A percentile compares a stretch with the other conserved stretches of the same genome.
Evolutionary conservation across 2,329 filamentous ascomycete species (phyloP).

Genomic region (Amphichorda felina): DNA sequence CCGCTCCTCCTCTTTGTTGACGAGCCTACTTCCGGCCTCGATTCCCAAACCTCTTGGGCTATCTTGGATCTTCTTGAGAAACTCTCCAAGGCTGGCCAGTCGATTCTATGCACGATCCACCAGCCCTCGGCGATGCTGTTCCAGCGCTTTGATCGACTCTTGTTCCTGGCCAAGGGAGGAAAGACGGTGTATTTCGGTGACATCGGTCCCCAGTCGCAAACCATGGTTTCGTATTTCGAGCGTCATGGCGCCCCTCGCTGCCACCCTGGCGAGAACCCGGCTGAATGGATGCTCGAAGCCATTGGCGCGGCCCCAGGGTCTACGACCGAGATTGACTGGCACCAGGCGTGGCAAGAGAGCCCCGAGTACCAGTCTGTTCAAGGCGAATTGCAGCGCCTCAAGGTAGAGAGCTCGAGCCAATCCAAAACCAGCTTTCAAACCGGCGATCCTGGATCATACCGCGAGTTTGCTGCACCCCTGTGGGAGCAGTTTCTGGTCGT

Average conservation of each 20-base stretch:
- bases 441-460: conserved; percentile 11
- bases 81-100: conserved; percentile 36
- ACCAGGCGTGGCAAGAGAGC: conserved; percentile 40
- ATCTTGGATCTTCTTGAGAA: conserved; percentile 47
- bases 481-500: conserved; percentile 49
- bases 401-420: conserved; percentile 21
- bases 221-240: conserved; percentile 48
- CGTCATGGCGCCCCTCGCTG: conserved; percentile 45
- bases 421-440: not conserved
- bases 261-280: conserved; percentile 47
- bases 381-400: conserved; percentile 37
- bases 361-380: conserved; percentile 37
- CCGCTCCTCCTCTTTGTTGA: conserved; percentile 46
- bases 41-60: conserved; percentile 47
- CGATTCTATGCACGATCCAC: conserved; percentile 39
- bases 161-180: conserved; percentile 49
- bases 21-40: conserved; percentile 45
- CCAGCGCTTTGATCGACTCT: conserved; percentile 40
- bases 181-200: conserved; percentile 56
- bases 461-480: conserved; percentile 59
- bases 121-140: conserved; percentile 36
- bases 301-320: conserved; percentile 47
- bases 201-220: conserved; percentile 41
- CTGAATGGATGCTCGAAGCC: conserved; percentile 54
- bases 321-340: conserved; percentile 45